phyloP scores from a whole-genome alignment of 2,329 filamentous ascomycete genomes.

The Proliferodiscus dingleyae region DNA sequence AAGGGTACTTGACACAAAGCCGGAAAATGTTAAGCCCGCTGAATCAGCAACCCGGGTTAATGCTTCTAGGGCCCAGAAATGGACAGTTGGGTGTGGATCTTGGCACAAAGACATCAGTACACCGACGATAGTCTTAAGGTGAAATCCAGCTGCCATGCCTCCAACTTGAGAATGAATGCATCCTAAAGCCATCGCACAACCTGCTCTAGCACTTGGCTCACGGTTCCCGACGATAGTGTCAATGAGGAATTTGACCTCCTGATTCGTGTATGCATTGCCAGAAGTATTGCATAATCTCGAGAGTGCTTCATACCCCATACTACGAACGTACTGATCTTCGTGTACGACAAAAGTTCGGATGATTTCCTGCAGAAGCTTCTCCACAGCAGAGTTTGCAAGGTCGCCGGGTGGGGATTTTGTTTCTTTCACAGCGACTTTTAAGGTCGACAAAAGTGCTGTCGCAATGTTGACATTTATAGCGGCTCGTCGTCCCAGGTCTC shows the following conservation, averaged over 20 bases:
- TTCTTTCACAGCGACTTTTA: conserved; percentile 82
- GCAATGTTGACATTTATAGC: conserved; percentile 90
- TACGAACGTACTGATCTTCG: conserved; percentile 79
- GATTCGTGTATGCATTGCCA: conserved; percentile 83
- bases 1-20: conserved; percentile 82
- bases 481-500: conserved; percentile 82
- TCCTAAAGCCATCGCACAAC: conserved; percentile 89
- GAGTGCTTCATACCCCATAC: conserved; percentile 77
- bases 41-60: conserved; percentile 83
- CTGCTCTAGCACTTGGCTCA: conserved; percentile 87
- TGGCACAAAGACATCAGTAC: conserved; percentile 97
- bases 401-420: conserved; percentile 68
- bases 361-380: conserved; percentile 78
- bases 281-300: conserved; percentile 73
- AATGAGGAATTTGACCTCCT: conserved; percentile 84
- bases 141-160: conserved; percentile 94
- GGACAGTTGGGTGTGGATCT: conserved; percentile 89
- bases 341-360: conserved; percentile 69
- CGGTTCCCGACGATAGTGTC: conserved; percentile 92
- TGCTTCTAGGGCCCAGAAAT: conserved; percentile 93
- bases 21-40: conserved; percentile 85
- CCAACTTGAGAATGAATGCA: conserved; percentile 93
- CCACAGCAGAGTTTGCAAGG: conserved; percentile 68
- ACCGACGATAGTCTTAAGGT: conserved; percentile 94
- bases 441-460: conserved; percentile 69